Conservation (phyloP, 768 basidiomycete genomes). For the Cystobasidiopsis lactophilus region DNA sequence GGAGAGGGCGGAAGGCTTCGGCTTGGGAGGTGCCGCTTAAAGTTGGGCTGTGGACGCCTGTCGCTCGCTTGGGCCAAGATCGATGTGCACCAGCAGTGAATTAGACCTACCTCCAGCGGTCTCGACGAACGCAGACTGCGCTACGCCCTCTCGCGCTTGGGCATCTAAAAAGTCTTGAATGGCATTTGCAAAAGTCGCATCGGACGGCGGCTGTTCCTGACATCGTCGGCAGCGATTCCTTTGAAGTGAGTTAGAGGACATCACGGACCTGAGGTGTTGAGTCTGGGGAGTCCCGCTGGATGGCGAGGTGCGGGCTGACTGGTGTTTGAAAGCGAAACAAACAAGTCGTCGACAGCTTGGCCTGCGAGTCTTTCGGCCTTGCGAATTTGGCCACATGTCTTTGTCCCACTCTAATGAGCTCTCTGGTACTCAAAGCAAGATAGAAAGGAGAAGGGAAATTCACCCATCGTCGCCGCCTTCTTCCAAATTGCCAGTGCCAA, state of each 20-base stretch:
- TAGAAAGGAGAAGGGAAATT: neutral
- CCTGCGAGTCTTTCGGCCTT: slow-evolving; percentile 9
- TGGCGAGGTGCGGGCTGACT: slow-evolving; percentile 82
- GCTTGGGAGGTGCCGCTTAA: slow-evolving; percentile 61
- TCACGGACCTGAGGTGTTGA: neutral
- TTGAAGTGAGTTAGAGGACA: neutral
- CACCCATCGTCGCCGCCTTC: slow-evolving; percentile 65
- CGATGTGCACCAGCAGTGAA: too few species aligned
- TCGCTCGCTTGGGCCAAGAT: neutral
- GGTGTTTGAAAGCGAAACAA: slow-evolving; percentile 69
- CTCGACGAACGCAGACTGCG: slow-evolving; percentile 53
- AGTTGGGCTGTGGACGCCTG: slow-evolving; percentile 81
- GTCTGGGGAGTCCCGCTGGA: slow-evolving; percentile 21
- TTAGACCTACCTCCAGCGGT: slow-evolving; percentile 61
- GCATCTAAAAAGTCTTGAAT: slow-evolving; percentile 34
- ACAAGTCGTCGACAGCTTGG: slow-evolving; percentile 39
- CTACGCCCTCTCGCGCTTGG: slow-evolving; percentile 17
- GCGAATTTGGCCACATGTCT: slow-evolving; percentile 8
- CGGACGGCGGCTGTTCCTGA: slow-evolving; percentile 17
- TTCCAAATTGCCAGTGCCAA: slow-evolving; percentile 59
- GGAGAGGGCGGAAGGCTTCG: slow-evolving; percentile 64
- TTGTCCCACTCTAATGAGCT: neutral
- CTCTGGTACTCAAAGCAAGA: neutral
- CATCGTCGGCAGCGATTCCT: neutral
- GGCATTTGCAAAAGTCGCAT: slow-evolving; percentile 14